These are phyloP conservation scores for Coemansia sp. DNA, from an alignment of 192 early-diverging fungal species.

Conservation along the genomic window DNA sequence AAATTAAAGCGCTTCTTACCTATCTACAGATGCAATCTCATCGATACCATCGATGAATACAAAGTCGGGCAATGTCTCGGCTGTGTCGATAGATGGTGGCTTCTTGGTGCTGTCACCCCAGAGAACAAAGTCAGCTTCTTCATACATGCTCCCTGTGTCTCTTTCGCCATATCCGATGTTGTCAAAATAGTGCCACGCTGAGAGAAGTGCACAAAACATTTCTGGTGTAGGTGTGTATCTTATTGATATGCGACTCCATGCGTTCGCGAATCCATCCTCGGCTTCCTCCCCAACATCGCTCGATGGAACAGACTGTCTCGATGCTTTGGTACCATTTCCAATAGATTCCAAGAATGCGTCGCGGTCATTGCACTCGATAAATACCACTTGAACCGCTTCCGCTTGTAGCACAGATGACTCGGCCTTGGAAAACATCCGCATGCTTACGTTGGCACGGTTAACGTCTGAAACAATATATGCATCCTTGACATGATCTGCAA, in stretches of 20 bases:
- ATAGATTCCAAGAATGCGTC: slow-evolving; percentile 16
- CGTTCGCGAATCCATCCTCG: background rate
- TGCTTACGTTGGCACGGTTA: slow-evolving; percentile 9
- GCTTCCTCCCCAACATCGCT: background rate
- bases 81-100: background rate
- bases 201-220: slow-evolving; percentile 39
- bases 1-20: slow-evolving; percentile 21
- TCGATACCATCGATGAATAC: slow-evolving; percentile 46
- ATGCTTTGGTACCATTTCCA: background rate
- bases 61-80: slow-evolving; percentile 27
- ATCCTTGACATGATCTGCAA: slow-evolving; percentile 37
- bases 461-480: slow-evolving; percentile 21
- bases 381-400: slow-evolving; percentile 6
- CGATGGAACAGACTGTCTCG: background rate
- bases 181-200: slow-evolving; percentile 34
- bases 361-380: slow-evolving; percentile 38
- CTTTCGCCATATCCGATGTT: background rate
- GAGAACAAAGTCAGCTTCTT: slow-evolving; percentile 37
- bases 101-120: slow-evolving; percentile 5
- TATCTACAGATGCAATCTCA: slow-evolving; percentile 21
- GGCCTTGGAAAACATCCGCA: slow-evolving; percentile 26
- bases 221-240: slow-evolving; percentile 28
- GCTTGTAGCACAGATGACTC: slow-evolving; percentile 11
- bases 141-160: background rate
- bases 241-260: slow-evolving; percentile 20